These are phyloP conservation scores for Arthrinium puccinioides DNA, from an alignment of 2,329 filamentous ascomycete genomes.

Conservation along the genomic window DNA sequence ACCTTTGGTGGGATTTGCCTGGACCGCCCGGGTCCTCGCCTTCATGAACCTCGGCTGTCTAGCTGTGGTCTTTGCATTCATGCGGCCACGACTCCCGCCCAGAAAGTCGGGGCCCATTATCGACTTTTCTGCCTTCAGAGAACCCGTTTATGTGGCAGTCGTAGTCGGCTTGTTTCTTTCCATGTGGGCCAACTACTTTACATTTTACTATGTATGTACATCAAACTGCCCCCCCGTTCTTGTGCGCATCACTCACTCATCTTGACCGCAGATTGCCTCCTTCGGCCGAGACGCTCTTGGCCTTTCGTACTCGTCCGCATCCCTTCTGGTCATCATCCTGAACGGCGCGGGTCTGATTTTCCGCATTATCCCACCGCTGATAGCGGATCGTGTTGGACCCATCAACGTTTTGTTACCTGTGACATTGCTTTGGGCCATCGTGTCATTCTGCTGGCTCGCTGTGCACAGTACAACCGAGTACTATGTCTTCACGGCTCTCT, in stretches of 20 bases:
- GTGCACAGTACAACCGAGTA: constrained; percentile 23
- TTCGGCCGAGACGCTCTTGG: constrained; percentile 24
- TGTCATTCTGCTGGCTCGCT: constrained; percentile 30
- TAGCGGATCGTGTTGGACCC: constrained; percentile 28
- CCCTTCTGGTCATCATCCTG: constrained; percentile 29
- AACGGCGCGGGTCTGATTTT: constrained; percentile 31
- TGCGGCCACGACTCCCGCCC: constrained; percentile 23
- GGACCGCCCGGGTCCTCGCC: constrained; percentile 23
- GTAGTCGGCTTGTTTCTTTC: constrained; percentile 28
- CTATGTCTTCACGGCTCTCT: constrained; percentile 28
- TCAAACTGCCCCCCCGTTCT: no score
- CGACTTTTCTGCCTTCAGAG: constrained; percentile 21
- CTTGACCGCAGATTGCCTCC: constrained; percentile 20
- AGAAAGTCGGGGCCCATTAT: constrained; percentile 22
- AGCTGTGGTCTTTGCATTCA: constrained; percentile 50
- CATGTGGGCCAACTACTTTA: constrained; percentile 34
- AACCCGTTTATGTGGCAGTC: constrained; percentile 24
- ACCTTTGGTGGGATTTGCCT: constrained; percentile 21
- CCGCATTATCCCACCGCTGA: constrained; percentile 26
- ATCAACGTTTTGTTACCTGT: constrained; percentile 26
- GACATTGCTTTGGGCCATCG: constrained; percentile 18
- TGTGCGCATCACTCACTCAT: not conserved
- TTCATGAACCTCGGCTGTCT: constrained; percentile 72
- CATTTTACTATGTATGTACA: constrained; percentile 33
- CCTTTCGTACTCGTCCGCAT: constrained; percentile 24